A percentile compares a stretch with the other conserved stretches of the same genome.
Evolutionary conservation across 169 alveolate species (phyloP).

Genomic region (Besnoitia besnoiti): DNA sequence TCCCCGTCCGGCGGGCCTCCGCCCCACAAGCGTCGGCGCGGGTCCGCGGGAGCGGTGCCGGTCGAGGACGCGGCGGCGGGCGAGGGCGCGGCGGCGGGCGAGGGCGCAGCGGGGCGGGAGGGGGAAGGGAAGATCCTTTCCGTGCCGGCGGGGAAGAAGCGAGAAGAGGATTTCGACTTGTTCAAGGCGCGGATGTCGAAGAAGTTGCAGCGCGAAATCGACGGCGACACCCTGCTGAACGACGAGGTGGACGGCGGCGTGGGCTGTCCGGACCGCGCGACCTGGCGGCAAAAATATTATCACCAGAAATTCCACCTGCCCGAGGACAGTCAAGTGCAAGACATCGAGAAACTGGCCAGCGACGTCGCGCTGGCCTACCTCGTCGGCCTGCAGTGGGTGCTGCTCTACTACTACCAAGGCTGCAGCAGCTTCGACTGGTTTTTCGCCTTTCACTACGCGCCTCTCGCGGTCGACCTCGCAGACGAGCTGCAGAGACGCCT

Average conservation of each 20-base stretch:
- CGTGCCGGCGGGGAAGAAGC: not conserved
- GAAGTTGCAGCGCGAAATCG: conserved; percentile 11
- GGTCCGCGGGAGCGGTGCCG: not conserved
- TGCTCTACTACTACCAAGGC: conserved; percentile 83
- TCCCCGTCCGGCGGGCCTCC: too few species aligned
- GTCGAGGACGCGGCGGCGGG: not conserved
- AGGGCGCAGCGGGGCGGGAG: not conserved
- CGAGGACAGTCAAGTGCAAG: not conserved
- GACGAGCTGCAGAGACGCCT: not conserved
- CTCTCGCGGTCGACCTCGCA: conserved; percentile 61
- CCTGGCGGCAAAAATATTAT: conserved; percentile 44
- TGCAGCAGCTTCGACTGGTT: conserved; percentile 98
- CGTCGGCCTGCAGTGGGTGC: conserved; percentile 70
- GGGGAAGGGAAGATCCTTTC: not conserved
- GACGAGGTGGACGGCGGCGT: conserved; percentile 53
- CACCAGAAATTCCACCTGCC: conserved; percentile 44
- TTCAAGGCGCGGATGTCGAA: conserved; percentile 3
- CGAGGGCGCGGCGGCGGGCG: not conserved
- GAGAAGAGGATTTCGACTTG: conserved; percentile 52
- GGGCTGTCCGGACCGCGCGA: conserved; percentile 37
- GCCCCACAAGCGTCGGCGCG: too few species aligned
- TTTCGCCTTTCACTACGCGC: conserved; percentile 99
- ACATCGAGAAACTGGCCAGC: not conserved
- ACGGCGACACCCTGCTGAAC: conserved; percentile 13
- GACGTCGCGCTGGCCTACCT: conserved; percentile 15